Conservation (phyloP, 345 rosid species). For the Combretum micranthum region DNA sequence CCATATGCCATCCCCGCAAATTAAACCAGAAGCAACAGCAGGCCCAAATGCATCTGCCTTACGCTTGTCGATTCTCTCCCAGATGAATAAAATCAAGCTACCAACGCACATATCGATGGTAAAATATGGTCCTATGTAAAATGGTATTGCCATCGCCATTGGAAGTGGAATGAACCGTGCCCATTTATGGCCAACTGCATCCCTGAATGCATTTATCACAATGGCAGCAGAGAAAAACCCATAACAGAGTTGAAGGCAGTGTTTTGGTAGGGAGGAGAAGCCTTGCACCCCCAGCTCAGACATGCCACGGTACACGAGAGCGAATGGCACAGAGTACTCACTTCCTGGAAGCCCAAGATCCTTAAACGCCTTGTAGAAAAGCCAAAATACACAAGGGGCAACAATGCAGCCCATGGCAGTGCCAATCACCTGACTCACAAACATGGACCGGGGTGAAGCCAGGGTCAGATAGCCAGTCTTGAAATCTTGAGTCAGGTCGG, state of each 20-base stretch:
- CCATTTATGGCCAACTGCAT: not conserved
- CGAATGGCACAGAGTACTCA: not conserved
- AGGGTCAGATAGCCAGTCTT: slow-evolving; percentile 3
- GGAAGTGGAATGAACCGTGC: not conserved
- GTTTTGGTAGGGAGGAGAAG: not conserved
- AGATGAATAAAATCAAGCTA: slow-evolving; percentile 4
- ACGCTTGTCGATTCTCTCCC: not conserved
- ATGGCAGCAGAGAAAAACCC: not conserved
- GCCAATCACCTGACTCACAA: not conserved
- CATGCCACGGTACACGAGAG: not conserved
- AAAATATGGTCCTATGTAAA: not conserved
- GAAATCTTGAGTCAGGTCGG: not conserved
- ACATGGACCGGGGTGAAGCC: slow-evolving; percentile 1
- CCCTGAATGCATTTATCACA: not conserved
- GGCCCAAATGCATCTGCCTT: slow-evolving; percentile 4
- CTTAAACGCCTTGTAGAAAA: not conserved
- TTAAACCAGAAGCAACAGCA: too few species aligned
- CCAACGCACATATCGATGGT: slow-evolving; percentile 12
- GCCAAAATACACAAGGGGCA: slow-evolving; percentile 1
- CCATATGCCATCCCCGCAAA: slow-evolving; percentile 13
- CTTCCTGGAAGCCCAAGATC: not conserved
- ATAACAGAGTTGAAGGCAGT: not conserved
- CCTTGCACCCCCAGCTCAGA: not conserved
- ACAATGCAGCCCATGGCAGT: not conserved
- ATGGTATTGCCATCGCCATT: slow-evolving; percentile 1